Base-by-base conservation (phyloP, 495 filamentous ascomycete genomes). In the Bryoglossum gracile region DNA sequence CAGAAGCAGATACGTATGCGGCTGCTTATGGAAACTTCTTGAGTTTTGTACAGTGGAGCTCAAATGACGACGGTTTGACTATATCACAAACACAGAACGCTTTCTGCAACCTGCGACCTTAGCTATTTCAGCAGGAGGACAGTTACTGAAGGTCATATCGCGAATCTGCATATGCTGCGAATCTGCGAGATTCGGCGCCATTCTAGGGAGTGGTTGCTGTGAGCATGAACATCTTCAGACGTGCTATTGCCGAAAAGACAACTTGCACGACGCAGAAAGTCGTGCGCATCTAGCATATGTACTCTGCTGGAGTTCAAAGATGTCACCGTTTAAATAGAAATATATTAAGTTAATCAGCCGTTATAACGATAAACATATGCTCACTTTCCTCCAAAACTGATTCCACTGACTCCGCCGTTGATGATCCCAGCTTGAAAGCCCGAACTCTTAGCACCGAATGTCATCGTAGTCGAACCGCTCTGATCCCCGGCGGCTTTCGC, bases 171-270 rank as follows among this genome's bases (percentile, higher is more conserved):
- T 44, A 43, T 53, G 50, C 30, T 53, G 50, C 43, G 44, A 47
- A 6, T 40, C 50, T 48, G 50, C 50, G 48, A 54, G 51, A 19
- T 54, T 49, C 44, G 51, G 51, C 9, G 44, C 51, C 51, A 54
- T 45, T 54, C 51, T 54, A 4, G 26, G 45, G 35, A 48, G 37
- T 43, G 40, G 28, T 43, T 9, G 1, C 2, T 4, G 40, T 43
- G 10, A 21, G 40, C 8, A 23, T 8, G 21, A 43, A 30, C 26
- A 30, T 30, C 5, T 6, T 30, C 6, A 5, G n/a, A 13, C 26
- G 26, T 30, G 26, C 21, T 11, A 23, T 14, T 41, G 17, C 14
- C 14, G 19, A 24, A 41, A 41, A 19, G 38, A 41, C 38, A 41
- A 23, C 8, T 24, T 41, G 19, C 19, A 41, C 19, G 19, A 41